Evolutionary conservation across 169 alveolate species (phyloP), one percentile per base, ranked within the genome.

Genomic region (Cytauxzoon felis): DNA sequence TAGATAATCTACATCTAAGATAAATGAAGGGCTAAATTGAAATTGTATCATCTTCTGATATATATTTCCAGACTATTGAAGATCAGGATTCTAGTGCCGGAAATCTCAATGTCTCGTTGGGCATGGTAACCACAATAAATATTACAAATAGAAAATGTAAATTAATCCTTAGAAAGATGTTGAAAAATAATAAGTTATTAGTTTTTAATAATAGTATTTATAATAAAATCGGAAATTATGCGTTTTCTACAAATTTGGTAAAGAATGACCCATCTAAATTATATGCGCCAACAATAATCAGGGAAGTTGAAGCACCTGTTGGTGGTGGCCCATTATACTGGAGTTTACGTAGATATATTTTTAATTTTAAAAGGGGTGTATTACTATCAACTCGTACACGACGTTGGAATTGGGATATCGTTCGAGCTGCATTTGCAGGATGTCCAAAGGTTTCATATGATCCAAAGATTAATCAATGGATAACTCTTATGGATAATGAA

Each of bases 261-360:
- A 58, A 32, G 16, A 58, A 58, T 18, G 65, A 58, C n/a, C 13
- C 5, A 36, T 45, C 30, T 0, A 73, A 49, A 61, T 58, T 73
- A 9, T 73, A 73, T 52, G 78, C 83, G 13, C 83, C 83, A 0
- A 33, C 33, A 18, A 41, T 73, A n/a, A 50, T 62, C 27, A 64
- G 64, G 70, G 83, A 73, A 38, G 71, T 73, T 9, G 41, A 23
- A 18, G 73, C 82, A 47, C 91, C 91, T 16, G 45, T 70, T 4
- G 89, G 87, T 45, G 91, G 91, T 18, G 80, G 89, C 59, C 63
- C 79, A 11, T 24, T 85, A 19, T 85, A 85, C 65, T 85, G 91
- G 91, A 59, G 67, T 16, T 19, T 40, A 33, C 71, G 86, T 29
- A 49, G 68, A 3, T 64, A 59, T 27, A 33, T 83, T 24, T 73